Evolutionary conservation across 2,329 filamentous ascomycete genomes (phyloP).

Genomic region (Neophaeococcomyces mojaviensis): DNA sequence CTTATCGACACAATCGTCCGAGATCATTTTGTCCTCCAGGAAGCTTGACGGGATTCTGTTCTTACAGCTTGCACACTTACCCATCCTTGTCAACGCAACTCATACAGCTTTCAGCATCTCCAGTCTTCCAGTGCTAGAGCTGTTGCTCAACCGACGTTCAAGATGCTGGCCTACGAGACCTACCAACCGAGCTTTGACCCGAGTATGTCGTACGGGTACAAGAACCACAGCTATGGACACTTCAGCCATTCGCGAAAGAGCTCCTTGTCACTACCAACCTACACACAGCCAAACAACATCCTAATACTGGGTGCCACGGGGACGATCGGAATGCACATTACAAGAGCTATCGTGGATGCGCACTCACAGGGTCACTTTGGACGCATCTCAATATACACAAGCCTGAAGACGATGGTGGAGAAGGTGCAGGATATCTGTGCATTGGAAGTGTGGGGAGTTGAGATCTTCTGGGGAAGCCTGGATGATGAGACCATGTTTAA

Average conservation of each 20-base stretch:
- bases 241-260: slow-evolving; percentile 1
- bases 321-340: slow-evolving; percentile 46
- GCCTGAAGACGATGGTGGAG: slow-evolving; percentile 40
- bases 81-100: not conserved
- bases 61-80: not conserved
- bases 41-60: not conserved
- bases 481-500: slow-evolving; percentile 45
- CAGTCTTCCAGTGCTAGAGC: not conserved
- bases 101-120: not conserved
- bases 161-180: slow-evolving; percentile 10
- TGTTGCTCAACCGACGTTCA: not conserved
- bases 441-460: slow-evolving; percentile 41
- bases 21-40: not conserved
- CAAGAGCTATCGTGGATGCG: slow-evolving; percentile 38
- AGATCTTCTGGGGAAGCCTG: slow-evolving; percentile 51
- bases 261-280: slow-evolving; percentile 6
- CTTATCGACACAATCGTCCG: not conserved
- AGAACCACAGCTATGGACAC: slow-evolving; percentile 7
- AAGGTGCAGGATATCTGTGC: slow-evolving; percentile 45
- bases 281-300: slow-evolving; percentile 32
- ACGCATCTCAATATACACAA: slow-evolving; percentile 52
- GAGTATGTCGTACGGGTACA: slow-evolving; percentile 8
- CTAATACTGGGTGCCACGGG: slow-evolving; percentile 49
- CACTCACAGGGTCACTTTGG: slow-evolving; percentile 37
- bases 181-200: slow-evolving; percentile 7